Evolutionary conservation across 2,329 filamentous ascomycete species (phyloP).

Genomic region (Apiospora kogelbergensis): DNA sequence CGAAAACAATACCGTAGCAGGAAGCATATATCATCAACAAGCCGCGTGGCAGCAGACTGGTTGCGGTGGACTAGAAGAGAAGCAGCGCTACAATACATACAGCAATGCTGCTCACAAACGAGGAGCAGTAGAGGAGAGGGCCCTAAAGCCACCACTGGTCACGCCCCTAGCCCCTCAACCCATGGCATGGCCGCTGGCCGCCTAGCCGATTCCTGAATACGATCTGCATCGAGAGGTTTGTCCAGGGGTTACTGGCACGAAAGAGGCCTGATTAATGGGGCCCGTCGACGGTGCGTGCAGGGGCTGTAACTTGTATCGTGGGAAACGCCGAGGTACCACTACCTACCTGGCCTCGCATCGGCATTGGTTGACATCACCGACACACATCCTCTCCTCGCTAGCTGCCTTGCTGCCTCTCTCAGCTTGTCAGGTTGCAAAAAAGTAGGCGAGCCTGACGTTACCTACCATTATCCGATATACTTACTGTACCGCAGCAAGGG

Average conservation of each 20-base stretch:
- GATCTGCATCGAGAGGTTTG: conserved; percentile 4
- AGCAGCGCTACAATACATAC: not conserved
- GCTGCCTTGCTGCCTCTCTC: too few relatives aligned
- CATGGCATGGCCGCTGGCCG: not conserved
- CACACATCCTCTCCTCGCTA: not conserved
- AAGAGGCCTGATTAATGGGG: not conserved
- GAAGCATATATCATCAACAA: not conserved
- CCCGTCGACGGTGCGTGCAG: not conserved
- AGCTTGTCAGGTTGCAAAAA: not conserved
- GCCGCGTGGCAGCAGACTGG: not conserved
- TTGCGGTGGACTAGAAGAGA: not conserved
- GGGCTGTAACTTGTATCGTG: not conserved
- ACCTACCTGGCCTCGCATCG: not conserved
- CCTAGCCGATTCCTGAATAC: conserved; percentile 9
- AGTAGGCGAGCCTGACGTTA: not conserved
- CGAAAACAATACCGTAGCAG: not conserved
- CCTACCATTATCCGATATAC: not conserved
- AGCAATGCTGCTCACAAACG: not conserved
- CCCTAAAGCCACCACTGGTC: not conserved
- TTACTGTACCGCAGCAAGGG: not conserved
- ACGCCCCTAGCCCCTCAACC: conserved; percentile 2
- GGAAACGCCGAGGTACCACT: not conserved
- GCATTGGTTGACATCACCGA: not conserved
- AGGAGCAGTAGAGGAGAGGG: not conserved
- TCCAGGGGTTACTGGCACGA: not conserved